phyloP scores from a whole-genome alignment of 257 asterid species.

The Lycium ferocissimum region DNA sequence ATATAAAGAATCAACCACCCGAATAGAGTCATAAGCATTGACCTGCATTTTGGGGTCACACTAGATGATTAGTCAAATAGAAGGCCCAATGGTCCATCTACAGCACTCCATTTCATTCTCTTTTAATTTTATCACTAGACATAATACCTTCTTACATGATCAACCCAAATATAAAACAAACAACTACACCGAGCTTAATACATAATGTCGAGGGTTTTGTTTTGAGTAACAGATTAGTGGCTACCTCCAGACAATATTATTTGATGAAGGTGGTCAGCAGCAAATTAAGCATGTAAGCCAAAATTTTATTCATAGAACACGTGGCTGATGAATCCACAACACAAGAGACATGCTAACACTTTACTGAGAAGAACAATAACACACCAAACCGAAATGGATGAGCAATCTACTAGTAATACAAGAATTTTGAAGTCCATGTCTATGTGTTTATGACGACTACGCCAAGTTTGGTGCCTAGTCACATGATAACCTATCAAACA shows the following conservation, averaged over 20 bases:
- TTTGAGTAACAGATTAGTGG: neutral
- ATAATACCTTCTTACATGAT: neutral
- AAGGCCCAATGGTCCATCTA: constrained; percentile 20
- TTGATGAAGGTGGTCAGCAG: neutral
- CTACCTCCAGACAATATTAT: neutral
- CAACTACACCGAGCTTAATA: constrained; percentile 5
- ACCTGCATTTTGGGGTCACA: constrained; percentile 56
- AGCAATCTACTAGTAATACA: constrained; percentile 19
- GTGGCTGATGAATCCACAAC: neutral
- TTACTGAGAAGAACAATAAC: constrained; percentile 6
- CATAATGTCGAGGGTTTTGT: neutral
- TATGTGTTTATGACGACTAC: neutral
- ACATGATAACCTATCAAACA: constrained; percentile 5
- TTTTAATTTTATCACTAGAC: neutral
- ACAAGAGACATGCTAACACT: neutral
- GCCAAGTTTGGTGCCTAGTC: constrained; percentile 3
- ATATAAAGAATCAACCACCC: constrained; percentile 75
- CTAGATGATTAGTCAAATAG: constrained; percentile 25
- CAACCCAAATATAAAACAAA: constrained; percentile 16
- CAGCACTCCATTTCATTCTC: neutral
- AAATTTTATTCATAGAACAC: neutral
- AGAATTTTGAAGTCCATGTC: constrained; percentile 16
- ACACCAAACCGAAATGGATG: neutral
- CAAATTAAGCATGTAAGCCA: neutral
- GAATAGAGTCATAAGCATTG: constrained; percentile 72